Evolutionary conservation across 768 basidiomycete species (phyloP), one percentile per base, ranked within the genome.

Genomic region (Naganishia randhawae): DNA sequence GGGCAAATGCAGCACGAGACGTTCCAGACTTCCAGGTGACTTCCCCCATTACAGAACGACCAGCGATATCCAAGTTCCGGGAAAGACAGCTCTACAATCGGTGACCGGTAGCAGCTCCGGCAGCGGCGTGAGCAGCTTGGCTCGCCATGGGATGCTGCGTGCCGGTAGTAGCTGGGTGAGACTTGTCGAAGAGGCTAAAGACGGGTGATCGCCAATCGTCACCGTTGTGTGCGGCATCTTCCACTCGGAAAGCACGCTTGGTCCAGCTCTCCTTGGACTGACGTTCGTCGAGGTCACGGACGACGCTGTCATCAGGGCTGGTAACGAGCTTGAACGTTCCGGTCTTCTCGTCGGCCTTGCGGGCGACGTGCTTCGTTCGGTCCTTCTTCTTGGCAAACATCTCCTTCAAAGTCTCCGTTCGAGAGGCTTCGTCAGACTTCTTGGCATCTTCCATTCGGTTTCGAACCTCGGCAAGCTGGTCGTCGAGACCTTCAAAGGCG

Each of bases 401-500:
- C 48, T 75, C 71, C 67, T 77, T 76, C 63, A 79, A 72, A 35
- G 73, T 72, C 63, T 77, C 68, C 2, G 65, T 61, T 55, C 76
- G 73, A 50, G 72, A 76, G 39, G 72, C 75, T 42, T 77, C 76
- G 64, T 78, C 76, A 19, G 71, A 78, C 51, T 71, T 71, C 76
- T 84, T 84, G 57, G 84, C 90, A 72, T 85, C 85, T 53, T 86
- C 84, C 86, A 91, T 86, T 41, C 69, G 65, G 74, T 77, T 74
- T 63, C 90, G 83, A 51, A 97, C 91, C n/a, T 85, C 84, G 27
- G 91, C 89, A 22, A 98, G 85, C 81, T 94, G 91, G 17, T 88
- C 89, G 74, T 97, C 92, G 48, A 92, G 82, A 72, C 92, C 90
- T 78, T 91, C 92, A 70, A 97, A 81, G 0, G 87, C 91, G 17